These are phyloP conservation scores for Cladobotryum protrusum DNA, from an alignment of 2,329 filamentous ascomycete species.

Conservation along the genomic window DNA sequence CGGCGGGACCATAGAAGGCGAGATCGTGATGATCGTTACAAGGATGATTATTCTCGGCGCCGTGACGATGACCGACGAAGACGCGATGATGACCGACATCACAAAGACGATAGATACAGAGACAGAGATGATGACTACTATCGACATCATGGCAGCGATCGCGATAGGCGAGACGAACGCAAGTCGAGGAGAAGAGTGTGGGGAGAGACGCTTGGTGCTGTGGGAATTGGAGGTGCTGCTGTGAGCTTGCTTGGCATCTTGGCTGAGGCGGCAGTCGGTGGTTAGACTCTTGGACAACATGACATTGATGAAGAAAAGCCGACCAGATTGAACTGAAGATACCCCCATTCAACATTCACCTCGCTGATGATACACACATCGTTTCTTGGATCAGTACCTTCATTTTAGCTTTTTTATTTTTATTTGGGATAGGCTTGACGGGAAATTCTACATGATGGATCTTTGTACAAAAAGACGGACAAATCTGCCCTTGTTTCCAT, in stretches of 20 bases:
- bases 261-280: constrained; percentile 45
- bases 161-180: constrained; percentile 32
- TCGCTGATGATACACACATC: not conserved
- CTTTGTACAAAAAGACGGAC: not conserved
- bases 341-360: not conserved
- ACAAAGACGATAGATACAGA: constrained; percentile 1
- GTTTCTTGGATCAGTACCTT: no score
- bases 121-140: constrained; percentile 12
- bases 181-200: constrained; percentile 39
- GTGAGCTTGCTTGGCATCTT: constrained; percentile 53
- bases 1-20: constrained; percentile 20
- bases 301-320: not conserved
- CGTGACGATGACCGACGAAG: constrained; percentile 21
- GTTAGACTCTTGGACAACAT: no score
- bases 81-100: constrained; percentile 1
- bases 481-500: not conserved
- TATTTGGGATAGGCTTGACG: not conserved
- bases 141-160: constrained; percentile 22
- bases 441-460: not conserved
- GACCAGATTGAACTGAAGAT: not conserved
- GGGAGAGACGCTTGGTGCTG: constrained; percentile 50
- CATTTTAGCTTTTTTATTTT: no score
- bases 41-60: constrained; percentile 11
- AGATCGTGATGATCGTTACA: constrained; percentile 24
- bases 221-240: constrained; percentile 55